A percentile compares a stretch with the other conserved stretches of the same genome.
phyloP scores from a whole-genome alignment of 2,329 filamentous ascomycete genomes.

The Alternaria brassicicola region DNA sequence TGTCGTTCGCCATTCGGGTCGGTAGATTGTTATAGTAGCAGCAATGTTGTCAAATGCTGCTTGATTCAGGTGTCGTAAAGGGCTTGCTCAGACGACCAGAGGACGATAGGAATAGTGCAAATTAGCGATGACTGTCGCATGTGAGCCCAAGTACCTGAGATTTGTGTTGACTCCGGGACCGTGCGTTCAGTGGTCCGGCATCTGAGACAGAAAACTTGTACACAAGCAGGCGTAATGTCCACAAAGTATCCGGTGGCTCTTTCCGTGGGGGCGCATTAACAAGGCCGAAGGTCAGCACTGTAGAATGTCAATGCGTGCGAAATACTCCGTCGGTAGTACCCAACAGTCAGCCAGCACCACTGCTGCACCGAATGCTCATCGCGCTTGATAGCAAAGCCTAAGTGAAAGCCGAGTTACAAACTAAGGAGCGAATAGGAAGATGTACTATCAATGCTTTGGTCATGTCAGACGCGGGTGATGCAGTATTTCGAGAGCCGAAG shows the following conservation, averaged over 20 bases:
- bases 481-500: background rate
- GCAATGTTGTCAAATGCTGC: conserved; percentile 14
- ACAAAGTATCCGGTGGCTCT: background rate
- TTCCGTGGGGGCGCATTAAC: background rate
- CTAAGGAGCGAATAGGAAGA: background rate
- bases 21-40: conserved; percentile 17
- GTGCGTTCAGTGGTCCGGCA: background rate
- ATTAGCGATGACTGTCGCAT: conserved; percentile 13
- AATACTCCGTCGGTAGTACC: conserved; percentile 4
- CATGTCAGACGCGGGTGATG: conserved; percentile 19
- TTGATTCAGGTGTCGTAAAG: conserved; percentile 11
- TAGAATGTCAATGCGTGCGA: conserved; percentile 16
- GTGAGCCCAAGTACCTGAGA: conserved; percentile 19
- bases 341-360: conserved; percentile 22
- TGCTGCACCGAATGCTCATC: conserved; percentile 13
- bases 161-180: background rate
- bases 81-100: conserved; percentile 34
- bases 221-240: conserved; percentile 1
- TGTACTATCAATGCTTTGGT: conserved; percentile 11
- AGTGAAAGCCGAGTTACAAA: background rate
- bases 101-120: conserved; percentile 11
- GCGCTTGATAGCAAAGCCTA: background rate
- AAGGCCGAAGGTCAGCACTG: background rate
- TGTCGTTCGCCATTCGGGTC: conserved; percentile 35
- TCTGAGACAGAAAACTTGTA: conserved; percentile 3